phyloP scores from a whole-genome alignment of 2,329 filamentous ascomycete genomes.

The Hysterium pulicare region DNA sequence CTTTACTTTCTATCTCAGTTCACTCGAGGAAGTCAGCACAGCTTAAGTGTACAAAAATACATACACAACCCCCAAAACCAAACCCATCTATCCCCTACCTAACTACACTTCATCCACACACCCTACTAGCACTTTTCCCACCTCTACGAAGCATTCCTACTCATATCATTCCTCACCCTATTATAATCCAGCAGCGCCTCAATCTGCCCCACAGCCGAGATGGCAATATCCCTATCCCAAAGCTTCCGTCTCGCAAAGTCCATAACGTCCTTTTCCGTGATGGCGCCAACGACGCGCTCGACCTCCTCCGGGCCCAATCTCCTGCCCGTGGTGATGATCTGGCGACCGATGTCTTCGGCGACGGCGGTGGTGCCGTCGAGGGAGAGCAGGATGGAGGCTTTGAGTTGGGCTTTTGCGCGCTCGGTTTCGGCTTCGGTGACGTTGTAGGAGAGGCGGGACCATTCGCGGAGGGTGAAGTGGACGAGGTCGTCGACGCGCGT shows the following conservation, averaged over 20 bases:
- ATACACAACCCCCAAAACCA: background rate
- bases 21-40: too few relatives aligned
- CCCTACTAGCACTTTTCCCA: too few relatives aligned
- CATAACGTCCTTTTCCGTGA: slow-evolving; percentile 97
- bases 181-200: slow-evolving; percentile 79
- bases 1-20: too few relatives aligned
- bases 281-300: slow-evolving; percentile 81
- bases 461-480: slow-evolving; percentile 97
- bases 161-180: slow-evolving; percentile 79
- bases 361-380: slow-evolving; percentile 97
- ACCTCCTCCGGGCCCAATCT: slow-evolving; percentile 90
- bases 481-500: slow-evolving; percentile 89
- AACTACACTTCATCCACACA: too few relatives aligned
- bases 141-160: slow-evolving; percentile 60
- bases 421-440: slow-evolving; percentile 90
- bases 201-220: slow-evolving; percentile 89
- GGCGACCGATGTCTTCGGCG: slow-evolving; percentile 96
- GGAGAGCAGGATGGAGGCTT: slow-evolving; percentile 94
- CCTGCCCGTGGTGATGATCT: slow-evolving; percentile 95
- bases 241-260: slow-evolving; percentile 90
- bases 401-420: slow-evolving; percentile 98
- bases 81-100: too few relatives aligned
- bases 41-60: slow-evolving; percentile 7
- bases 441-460: slow-evolving; percentile 88
- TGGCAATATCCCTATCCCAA: slow-evolving; percentile 95